A percentile compares a stretch with the other conserved stretches of the same genome.
phyloP scores from a whole-genome alignment of 2,329 filamentous ascomycete species.

The Aspergillus melleus region DNA sequence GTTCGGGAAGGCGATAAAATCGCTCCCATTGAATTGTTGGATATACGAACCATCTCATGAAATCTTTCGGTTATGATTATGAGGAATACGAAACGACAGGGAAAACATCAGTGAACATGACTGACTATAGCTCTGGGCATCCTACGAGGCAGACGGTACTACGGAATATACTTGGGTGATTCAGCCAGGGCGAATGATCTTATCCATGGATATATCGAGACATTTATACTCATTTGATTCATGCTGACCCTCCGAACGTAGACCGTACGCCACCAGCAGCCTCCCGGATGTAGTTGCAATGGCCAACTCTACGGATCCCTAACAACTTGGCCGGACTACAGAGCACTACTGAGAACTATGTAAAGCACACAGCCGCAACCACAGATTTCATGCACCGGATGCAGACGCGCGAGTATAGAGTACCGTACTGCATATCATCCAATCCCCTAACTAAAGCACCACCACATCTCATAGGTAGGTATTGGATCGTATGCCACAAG shows the following conservation, averaged over 20 bases:
- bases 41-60: neutral
- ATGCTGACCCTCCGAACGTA: neutral
- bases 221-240: neutral
- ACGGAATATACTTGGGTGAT: neutral
- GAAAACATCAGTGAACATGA: neutral
- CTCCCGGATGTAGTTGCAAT: neutral
- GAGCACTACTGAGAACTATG: no score
- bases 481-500: no score
- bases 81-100: neutral
- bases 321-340: no score
- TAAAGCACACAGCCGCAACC: no score
- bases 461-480: no score
- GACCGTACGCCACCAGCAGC: neutral
- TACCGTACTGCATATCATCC: no score
- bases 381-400: no score
- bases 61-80: neutral
- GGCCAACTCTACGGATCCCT: neutral
- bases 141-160: neutral
- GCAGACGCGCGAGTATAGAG: no score
- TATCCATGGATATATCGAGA: neutral
- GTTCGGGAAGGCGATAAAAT: constrained; percentile 15
- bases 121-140: neutral
- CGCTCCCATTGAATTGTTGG: neutral
- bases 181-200: neutral
- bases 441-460: no score